Evolutionary conservation across 495 filamentous ascomycete genomes (phyloP), one percentile per base, ranked within the genome.

Genomic region (Penicillium turbatum): DNA sequence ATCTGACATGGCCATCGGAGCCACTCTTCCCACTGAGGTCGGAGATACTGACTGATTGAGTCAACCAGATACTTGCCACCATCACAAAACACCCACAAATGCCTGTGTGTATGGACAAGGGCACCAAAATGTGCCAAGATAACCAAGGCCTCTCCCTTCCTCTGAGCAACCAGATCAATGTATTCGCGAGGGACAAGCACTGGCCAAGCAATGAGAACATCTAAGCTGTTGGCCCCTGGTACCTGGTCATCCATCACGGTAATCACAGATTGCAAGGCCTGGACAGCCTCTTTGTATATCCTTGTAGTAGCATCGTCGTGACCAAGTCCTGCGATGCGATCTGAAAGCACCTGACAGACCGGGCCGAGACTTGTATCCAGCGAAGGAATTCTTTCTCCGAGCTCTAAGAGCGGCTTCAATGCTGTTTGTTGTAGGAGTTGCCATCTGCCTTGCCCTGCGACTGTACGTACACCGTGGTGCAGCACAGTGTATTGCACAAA

Each of bases 71-170:
- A 61, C 2, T 37, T 6, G 0, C 61, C 61, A 16, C 57, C 61
- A 48, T 63, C 61, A 21, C 42, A 19, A 47, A 55, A 54, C 17
- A 61, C 19, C 61, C 61, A 63, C 15, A 26, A 0, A 11, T 55
- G 19, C 4, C 51, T 54, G 5, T 37, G 44, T 1, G 27, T 31
- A 41, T 63, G 50, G 21, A 63, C 8, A 10, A 63, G 37, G 5
- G 43, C 51, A 13, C 44, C 61, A 41, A 52, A 63, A 40, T 63
- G 43, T 31, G 61, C 57, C 12, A 63, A 36, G 13, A 63, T 61
- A 16, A 57, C 54, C 21, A 63, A 43, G 2, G 54, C 54, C 31
- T 57, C 57, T 3, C 40, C 45, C 12, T 48, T 39, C 6, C 42
- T 51, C 13, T 35, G 27, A 9, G 48, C n/a, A 5, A 63, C 7